A percentile compares a stretch with the other conserved stretches of the same genome.
Conservation (phyloP, 1,284 basidiomycete genomes). For the Coniferiporia weirii region DNA sequence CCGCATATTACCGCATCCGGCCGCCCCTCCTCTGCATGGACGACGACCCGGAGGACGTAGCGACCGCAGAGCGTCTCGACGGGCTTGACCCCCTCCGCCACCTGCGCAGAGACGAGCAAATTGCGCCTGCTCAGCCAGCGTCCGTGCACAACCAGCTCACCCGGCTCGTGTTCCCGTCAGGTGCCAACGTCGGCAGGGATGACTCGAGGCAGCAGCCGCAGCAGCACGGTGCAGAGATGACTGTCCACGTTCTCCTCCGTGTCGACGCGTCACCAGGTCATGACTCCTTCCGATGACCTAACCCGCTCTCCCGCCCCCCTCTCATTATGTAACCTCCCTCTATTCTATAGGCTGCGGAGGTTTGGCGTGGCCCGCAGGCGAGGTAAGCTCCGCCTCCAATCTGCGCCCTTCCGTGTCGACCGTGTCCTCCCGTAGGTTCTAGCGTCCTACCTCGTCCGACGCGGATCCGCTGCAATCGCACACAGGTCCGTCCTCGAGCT, state of each 20-base stretch:
- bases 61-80: constrained; percentile 53
- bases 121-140: background rate
- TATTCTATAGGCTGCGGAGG: constrained; percentile 87
- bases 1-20: too few relatives aligned
- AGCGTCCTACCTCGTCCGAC: constrained; percentile 62
- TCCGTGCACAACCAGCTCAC: constrained; percentile 14
- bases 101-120: constrained; percentile 38
- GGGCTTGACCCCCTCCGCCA: constrained; percentile 58
- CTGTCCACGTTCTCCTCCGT: constrained; percentile 7
- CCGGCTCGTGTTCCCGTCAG: constrained; percentile 20
- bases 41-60: constrained; percentile 29
- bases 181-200: too few relatives aligned
- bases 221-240: background rate
- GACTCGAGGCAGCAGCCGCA: too few relatives aligned
- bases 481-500: constrained; percentile 73
- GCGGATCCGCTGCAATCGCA: constrained; percentile 42
- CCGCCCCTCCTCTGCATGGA: background rate
- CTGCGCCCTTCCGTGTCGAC: background rate
- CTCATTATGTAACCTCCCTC: background rate
- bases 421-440: constrained; percentile 51
- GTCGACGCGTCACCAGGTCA: constrained; percentile 12
- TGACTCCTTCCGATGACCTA: background rate
- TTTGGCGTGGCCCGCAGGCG: constrained; percentile 87
- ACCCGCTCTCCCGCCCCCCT: background rate
- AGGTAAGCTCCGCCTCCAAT: constrained; percentile 45